phyloP scores from a whole-genome alignment of 257 asterid genomes.

The Scutellaria minor region DNA sequence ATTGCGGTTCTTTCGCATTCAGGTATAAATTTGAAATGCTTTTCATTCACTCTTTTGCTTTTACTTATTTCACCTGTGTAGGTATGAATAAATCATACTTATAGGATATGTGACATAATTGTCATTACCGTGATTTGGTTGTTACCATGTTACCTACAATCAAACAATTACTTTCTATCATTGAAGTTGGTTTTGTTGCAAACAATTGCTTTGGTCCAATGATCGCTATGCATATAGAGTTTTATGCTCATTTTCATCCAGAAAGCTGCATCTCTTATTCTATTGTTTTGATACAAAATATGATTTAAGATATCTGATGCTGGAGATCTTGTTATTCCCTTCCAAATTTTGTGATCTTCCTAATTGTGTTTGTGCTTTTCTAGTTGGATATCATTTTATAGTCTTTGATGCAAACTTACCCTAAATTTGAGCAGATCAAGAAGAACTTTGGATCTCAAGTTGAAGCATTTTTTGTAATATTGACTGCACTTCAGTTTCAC shows the following conservation, averaged over 20 bases:
- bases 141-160: conserved; percentile 1
- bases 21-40: conserved; percentile 53
- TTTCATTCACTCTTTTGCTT: conserved; percentile 13
- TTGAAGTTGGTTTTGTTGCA: conserved; percentile 14
- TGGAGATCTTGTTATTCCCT: conserved; percentile 10
- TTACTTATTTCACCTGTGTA: background rate
- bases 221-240: conserved; percentile 6
- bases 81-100: conserved; percentile 9
- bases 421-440: conserved; percentile 65
- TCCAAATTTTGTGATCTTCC: conserved; percentile 9
- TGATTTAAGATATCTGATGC: background rate
- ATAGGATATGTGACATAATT: conserved; percentile 11
- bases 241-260: conserved; percentile 24
- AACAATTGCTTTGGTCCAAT: conserved; percentile 18
- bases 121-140: conserved; percentile 13
- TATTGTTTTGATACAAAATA: background rate
- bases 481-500: conserved; percentile 91
- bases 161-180: conserved; percentile 6
- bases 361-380: conserved; percentile 10
- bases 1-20: conserved; percentile 74
- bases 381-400: conserved; percentile 16
- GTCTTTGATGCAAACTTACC: conserved; percentile 34
- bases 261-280: conserved; percentile 10
- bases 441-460: conserved; percentile 87
- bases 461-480: conserved; percentile 82